Evolutionary conservation across 306 rosid genomes (phyloP).

Genomic region (Biancaea sappan): DNA sequence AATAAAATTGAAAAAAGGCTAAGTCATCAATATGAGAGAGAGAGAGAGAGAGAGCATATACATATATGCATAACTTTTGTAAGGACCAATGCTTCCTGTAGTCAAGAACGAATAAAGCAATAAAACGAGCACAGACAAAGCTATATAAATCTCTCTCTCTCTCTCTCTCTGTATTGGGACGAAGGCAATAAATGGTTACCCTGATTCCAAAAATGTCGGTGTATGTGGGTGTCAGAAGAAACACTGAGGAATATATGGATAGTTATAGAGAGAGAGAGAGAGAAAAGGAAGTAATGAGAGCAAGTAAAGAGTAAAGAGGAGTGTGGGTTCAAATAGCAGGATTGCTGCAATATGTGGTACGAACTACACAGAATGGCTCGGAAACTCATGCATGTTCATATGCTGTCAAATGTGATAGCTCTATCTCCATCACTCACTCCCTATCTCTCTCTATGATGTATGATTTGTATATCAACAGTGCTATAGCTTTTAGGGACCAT

Average conservation of each 20-base stretch:
- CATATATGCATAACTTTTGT: slow-evolving; percentile 45
- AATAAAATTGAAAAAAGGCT: slow-evolving; percentile 27
- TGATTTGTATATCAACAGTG: neutral
- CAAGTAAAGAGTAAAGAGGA: slow-evolving; percentile 20
- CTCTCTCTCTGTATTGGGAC: slow-evolving; percentile 40
- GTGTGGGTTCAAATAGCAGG: slow-evolving; percentile 43
- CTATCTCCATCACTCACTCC: neutral
- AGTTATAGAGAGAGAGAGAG: slow-evolving; percentile 21
- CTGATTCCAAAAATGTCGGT: slow-evolving; percentile 50
- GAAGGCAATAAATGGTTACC: slow-evolving; percentile 44
- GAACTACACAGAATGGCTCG: slow-evolving; percentile 50
- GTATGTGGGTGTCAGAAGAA: slow-evolving; percentile 46
- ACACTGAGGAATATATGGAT: too few species aligned
- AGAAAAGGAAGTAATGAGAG: slow-evolving; percentile 6
- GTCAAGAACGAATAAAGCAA: slow-evolving; percentile 67
- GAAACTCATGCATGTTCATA: slow-evolving; percentile 57
- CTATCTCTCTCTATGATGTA: too few species aligned
- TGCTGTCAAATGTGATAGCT: neutral
- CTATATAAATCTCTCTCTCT: slow-evolving; percentile 23
- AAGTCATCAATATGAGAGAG: slow-evolving; percentile 42
- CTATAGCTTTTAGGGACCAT: too few species aligned
- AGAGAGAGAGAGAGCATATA: neutral
- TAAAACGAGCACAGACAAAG: slow-evolving; percentile 33
- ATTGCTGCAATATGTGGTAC: slow-evolving; percentile 36
- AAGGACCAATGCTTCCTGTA: slow-evolving; percentile 60